Evolutionary conservation across 331 rosid species (phyloP), one percentile per base, ranked within the genome.

Genomic region (Rhamnella rubrinervis): DNA sequence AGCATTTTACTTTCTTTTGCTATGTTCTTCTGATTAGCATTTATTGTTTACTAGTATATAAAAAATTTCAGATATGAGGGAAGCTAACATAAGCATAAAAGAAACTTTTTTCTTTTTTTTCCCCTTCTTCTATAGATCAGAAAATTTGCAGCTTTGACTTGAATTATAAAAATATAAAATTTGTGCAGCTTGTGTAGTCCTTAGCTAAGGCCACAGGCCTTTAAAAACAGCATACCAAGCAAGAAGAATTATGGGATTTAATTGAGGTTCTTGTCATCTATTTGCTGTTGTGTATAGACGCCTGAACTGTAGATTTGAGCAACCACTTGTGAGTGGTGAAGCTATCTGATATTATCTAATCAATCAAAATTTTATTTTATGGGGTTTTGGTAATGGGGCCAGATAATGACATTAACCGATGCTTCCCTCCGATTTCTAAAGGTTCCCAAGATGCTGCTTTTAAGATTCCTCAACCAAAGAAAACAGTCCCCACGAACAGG

Each of bases 401-500:
- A 60, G 97, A 83, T 80, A 76, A 77, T 74, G 78, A 73, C 72
- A 72, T 63, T 53, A 84, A 66, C 65, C 91, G 78, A 65, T 69
- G 80, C 68, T 81, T 65, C 37, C 61, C 81, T 72, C 70, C 78
- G n/a, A 23, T 67, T 41, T 67, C 82, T 63, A 81, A 63, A 83
- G 72, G 74, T 75, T 72, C 88, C 12, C 68, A 76, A 25, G 73
- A 68, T 71, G 51, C 75, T 52, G 74, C 78, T 71, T 71, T 68
- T 47, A 82, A 80, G 81, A 71, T 78, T 59, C 85, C 84, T 28
- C 78, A 73, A 59, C 74, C 81, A 51, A 92, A 80, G 85, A 95
- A 83, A 80, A 66, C 71, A 25, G 86, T 82, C 79, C 86, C 84
- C 76, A 76, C 84, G 59, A 86, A 72, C 67, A 84, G 85, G 89